Percentiles rank a stretch among this genome's conserved stretches.
phyloP scores from a whole-genome alignment of 1,284 basidiomycete species.

The Fomitopsis schrenkii region DNA sequence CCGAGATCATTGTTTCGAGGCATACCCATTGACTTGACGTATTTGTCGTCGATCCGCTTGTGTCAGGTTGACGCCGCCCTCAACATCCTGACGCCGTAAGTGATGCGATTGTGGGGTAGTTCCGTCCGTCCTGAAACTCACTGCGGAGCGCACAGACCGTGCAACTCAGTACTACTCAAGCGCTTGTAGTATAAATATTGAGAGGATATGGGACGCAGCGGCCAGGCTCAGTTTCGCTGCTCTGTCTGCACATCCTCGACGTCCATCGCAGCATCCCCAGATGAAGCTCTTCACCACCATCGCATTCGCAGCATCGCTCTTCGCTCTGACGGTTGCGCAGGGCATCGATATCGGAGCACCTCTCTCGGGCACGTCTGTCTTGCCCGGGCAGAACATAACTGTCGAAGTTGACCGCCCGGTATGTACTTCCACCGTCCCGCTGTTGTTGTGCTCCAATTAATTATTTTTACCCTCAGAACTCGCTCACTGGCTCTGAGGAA shows the following conservation, averaged over 20 bases:
- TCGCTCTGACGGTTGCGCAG: constrained; percentile 34
- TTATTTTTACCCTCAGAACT: too few relatives aligned
- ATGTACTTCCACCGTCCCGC: neutral
- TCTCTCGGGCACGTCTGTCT: constrained; percentile 24
- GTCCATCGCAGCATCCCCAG: neutral
- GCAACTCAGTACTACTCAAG: neutral
- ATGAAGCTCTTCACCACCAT: constrained; percentile 23
- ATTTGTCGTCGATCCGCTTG: too few relatives aligned
- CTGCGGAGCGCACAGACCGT: neutral
- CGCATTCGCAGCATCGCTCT: constrained; percentile 13
- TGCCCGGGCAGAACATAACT: constrained; percentile 30
- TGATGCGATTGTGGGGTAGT: too few relatives aligned
- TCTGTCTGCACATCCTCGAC: neutral
- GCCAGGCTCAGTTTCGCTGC: neutral
- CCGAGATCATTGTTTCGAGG: too few relatives aligned
- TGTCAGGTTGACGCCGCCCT: too few relatives aligned
- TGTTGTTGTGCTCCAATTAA: too few relatives aligned
- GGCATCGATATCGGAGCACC: constrained; percentile 35
- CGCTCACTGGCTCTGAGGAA: constrained; percentile 33
- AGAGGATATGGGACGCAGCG: neutral
- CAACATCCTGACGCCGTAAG: too few relatives aligned
- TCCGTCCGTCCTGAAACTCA: neutral
- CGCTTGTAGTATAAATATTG: neutral
- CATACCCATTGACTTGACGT: too few relatives aligned
- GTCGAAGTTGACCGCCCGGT: constrained; percentile 43